Percentiles rank a stretch among this genome's conserved stretches.
These are phyloP conservation scores for Fomitopsis serialis DNA, from an alignment of 768 basidiomycete genomes.

Conservation along the genomic window DNA sequence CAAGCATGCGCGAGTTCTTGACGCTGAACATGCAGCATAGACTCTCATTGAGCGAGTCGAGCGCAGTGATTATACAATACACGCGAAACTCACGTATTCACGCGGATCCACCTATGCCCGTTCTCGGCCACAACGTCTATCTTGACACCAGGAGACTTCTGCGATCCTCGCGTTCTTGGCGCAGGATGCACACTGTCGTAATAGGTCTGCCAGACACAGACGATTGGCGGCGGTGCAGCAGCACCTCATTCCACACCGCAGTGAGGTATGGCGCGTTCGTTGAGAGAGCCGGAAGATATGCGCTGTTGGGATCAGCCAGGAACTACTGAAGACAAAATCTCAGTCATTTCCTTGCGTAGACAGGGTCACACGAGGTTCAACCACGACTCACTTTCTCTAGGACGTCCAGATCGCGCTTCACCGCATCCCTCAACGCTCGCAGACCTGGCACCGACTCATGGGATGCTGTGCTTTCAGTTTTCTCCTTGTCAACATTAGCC, in stretches of 20 bases:
- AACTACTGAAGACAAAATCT: conserved; percentile 46
- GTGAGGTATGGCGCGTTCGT: conserved; percentile 79
- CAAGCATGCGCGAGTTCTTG: conserved; percentile 68
- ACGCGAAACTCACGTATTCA: conserved; percentile 69
- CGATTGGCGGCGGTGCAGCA: conserved; percentile 54
- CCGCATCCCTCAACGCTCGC: conserved; percentile 34
- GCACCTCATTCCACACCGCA: conserved; percentile 78
- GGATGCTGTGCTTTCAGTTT: conserved; percentile 3
- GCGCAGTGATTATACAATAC: neutral
- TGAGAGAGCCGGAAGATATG: conserved; percentile 45
- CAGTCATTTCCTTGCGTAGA: too few relatives aligned
- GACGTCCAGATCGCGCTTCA: conserved; percentile 37
- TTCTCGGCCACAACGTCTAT: conserved; percentile 78
- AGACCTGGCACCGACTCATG: conserved; percentile 32
- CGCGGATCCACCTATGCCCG: conserved; percentile 74
- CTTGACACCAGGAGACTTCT: conserved; percentile 43
- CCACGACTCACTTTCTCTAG: conserved; percentile 32
- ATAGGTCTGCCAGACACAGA: conserved; percentile 56
- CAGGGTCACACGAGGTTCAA: neutral
- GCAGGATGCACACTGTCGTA: conserved; percentile 13
- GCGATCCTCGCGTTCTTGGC: conserved; percentile 15
- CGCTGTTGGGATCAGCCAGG: conserved; percentile 42
- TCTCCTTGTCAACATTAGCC: conserved; percentile 1
- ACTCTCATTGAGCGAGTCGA: neutral
- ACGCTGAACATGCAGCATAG: conserved; percentile 38